phyloP scores from a whole-genome alignment of 495 filamentous ascomycete species.

The Glutinoglossum americanum region DNA sequence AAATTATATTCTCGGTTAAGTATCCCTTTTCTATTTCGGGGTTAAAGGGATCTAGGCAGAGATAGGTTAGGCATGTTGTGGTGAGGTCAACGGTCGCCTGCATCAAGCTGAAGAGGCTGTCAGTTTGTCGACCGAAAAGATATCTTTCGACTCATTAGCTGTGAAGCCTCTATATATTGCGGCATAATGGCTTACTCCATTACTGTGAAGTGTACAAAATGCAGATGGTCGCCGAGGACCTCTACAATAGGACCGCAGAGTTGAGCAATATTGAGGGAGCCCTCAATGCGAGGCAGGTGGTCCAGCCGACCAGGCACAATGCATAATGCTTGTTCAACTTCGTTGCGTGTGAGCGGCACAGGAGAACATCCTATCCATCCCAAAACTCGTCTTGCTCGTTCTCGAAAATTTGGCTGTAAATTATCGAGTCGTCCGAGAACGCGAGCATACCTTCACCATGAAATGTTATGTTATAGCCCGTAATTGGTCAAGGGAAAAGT shows the following conservation, averaged over 20 bases:
- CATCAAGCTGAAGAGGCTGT: slow-evolving; percentile 2
- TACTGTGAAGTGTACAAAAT: slow-evolving; percentile 14
- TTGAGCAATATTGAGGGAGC: background rate
- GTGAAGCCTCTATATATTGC: background rate
- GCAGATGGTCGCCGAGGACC: slow-evolving; percentile 9
- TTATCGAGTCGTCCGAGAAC: slow-evolving; percentile 7
- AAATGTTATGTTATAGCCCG: background rate
- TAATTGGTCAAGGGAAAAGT: background rate
- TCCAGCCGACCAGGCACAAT: slow-evolving; percentile 1
- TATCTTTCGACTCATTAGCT: slow-evolving; percentile 9
- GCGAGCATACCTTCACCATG: no score
- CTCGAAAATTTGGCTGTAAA: background rate
- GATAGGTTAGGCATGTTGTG: slow-evolving; percentile 8
- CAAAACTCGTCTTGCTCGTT: slow-evolving; percentile 11
- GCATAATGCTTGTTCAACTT: slow-evolving; percentile 14
- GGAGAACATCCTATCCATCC: slow-evolving; percentile 14
- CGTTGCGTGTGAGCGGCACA: slow-evolving; percentile 11
- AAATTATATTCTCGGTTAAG: slow-evolving; percentile 4
- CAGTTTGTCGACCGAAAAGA: slow-evolving; percentile 8
- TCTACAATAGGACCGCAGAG: slow-evolving; percentile 7
- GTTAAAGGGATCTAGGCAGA: slow-evolving; percentile 8
- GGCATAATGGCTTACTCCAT: slow-evolving; percentile 12
- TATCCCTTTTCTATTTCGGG: slow-evolving; percentile 2
- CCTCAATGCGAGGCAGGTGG: background rate
- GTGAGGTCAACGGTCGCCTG: slow-evolving; percentile 8